Evolutionary conservation across 169 alveolate genomes (phyloP).

Genomic region (Cystoisospora suis): DNA sequence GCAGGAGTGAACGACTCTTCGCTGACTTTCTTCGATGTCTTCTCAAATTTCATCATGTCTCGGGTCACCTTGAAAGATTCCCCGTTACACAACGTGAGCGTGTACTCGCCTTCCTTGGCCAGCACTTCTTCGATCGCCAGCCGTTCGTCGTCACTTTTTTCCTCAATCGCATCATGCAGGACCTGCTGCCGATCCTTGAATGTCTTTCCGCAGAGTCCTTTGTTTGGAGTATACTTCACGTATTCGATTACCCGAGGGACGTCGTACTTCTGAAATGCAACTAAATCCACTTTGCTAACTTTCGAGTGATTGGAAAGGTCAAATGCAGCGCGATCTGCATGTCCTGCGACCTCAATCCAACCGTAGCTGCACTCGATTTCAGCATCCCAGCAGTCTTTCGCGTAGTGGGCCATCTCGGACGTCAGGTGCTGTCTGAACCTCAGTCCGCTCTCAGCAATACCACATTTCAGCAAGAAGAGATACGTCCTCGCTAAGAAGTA

Average conservation of each 20-base stretch:
- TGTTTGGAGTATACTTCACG: slow-evolving; percentile 47
- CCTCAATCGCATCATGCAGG: slow-evolving; percentile 84
- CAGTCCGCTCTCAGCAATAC: slow-evolving; percentile 90
- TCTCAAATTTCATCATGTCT: slow-evolving; percentile 81
- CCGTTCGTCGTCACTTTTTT: slow-evolving; percentile 67
- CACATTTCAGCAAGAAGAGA: slow-evolving; percentile 89
- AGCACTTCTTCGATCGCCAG: slow-evolving; percentile 68
- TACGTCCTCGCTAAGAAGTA: slow-evolving; percentile 96
- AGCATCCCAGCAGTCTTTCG: slow-evolving; percentile 99
- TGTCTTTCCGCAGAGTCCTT: slow-evolving; percentile 35
- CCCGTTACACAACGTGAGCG: slow-evolving; percentile 51
- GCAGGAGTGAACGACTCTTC: slow-evolving; percentile 92
- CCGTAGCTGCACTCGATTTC: slow-evolving; percentile 96
- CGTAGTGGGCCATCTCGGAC: slow-evolving; percentile 99
- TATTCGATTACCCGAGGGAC: slow-evolving; percentile 49
- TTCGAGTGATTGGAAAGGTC: slow-evolving; percentile 93
- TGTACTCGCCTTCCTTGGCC: slow-evolving; percentile 71
- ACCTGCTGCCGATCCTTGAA: slow-evolving; percentile 81
- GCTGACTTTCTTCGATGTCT: slow-evolving; percentile 83
- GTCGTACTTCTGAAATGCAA: slow-evolving; percentile 39
- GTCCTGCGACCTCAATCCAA: slow-evolving; percentile 98
- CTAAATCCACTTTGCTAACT: slow-evolving; percentile 79
- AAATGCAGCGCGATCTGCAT: slow-evolving; percentile 95
- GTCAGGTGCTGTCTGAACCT: slow-evolving; percentile 95
- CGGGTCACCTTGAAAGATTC: slow-evolving; percentile 46